These are phyloP conservation scores for Elsinoe australis DNA, from an alignment of 2,329 filamentous ascomycete genomes.

Conservation along the genomic window DNA sequence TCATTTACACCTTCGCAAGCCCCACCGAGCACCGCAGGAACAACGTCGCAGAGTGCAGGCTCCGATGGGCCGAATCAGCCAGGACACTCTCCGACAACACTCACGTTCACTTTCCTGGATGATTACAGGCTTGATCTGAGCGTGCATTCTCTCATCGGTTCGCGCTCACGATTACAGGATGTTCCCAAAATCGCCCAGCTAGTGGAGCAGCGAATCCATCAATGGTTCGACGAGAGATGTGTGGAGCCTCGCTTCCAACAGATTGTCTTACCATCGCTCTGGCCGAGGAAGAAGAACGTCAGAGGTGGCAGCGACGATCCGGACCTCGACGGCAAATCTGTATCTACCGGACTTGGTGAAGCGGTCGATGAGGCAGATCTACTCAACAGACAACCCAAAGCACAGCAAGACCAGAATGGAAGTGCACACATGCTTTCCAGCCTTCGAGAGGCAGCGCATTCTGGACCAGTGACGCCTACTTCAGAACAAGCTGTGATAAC, in stretches of 20 bases:
- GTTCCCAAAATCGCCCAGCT: slow-evolving; percentile 83
- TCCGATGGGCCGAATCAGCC: slow-evolving; percentile 21
- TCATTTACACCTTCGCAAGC: slow-evolving; percentile 70
- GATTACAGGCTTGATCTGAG: slow-evolving; percentile 80
- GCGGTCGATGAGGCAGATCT: slow-evolving; percentile 16
- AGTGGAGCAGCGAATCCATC: slow-evolving; percentile 69
- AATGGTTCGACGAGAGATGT: slow-evolving; percentile 80
- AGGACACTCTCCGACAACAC: slow-evolving; percentile 54
- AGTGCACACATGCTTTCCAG: too few species aligned
- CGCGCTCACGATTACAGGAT: slow-evolving; percentile 71
- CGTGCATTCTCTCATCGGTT: slow-evolving; percentile 70
- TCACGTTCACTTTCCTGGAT: slow-evolving; percentile 89
- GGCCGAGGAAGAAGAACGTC: slow-evolving; percentile 79
- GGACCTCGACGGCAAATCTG: slow-evolving; percentile 34
- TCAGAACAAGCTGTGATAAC: background rate
- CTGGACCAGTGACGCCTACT: slow-evolving; percentile 2
- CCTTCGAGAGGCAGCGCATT: slow-evolving; percentile 11
- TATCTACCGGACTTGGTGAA: background rate
- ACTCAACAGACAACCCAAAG: background rate
- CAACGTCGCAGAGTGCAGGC: too few species aligned
- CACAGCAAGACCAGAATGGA: too few species aligned
- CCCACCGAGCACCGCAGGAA: too few species aligned
- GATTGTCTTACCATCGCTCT: slow-evolving; percentile 72
- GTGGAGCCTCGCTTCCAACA: slow-evolving; percentile 84
- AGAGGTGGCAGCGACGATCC: slow-evolving; percentile 58